phyloP scores from a whole-genome alignment of 352 stramenopile species.

The Globisporangium paroecandrum region DNA sequence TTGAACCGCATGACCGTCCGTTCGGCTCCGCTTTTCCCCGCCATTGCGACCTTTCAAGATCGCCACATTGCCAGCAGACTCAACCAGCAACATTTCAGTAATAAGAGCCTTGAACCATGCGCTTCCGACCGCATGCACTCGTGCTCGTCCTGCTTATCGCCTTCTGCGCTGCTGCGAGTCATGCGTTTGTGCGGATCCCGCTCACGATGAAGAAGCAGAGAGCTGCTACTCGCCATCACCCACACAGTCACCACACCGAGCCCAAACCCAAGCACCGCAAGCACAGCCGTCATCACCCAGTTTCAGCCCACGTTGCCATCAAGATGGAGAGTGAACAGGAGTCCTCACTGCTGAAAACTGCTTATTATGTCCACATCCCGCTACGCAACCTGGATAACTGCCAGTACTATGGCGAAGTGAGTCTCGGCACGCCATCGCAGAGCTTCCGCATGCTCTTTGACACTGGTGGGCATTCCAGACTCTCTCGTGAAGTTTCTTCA shows the following conservation, averaged over 20 bases:
- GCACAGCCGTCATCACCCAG: neutral
- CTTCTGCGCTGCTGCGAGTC: neutral
- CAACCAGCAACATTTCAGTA: neutral
- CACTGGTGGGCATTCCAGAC: conserved; percentile 16
- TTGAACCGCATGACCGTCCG: neutral
- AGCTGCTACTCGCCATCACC: neutral
- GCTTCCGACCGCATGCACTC: neutral
- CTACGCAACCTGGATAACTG: conserved; percentile 26
- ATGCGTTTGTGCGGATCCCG: conserved; percentile 15
- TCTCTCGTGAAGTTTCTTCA: neutral
- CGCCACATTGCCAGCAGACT: neutral
- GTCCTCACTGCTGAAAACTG: neutral
- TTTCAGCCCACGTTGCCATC: neutral
- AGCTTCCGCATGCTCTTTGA: conserved; percentile 32
- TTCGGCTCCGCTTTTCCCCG: neutral
- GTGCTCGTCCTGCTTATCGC: neutral
- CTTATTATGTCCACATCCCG: conserved; percentile 15
- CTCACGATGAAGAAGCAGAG: conserved; percentile 5
- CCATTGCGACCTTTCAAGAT: neutral
- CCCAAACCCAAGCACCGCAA: neutral
- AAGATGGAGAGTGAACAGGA: conserved; percentile 10
- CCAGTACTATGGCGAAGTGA: conserved; percentile 27
- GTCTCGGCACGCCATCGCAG: conserved; percentile 34
- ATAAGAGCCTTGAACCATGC: neutral
- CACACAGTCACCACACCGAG: neutral